phyloP scores from a whole-genome alignment of 495 filamentous ascomycete genomes.

The Penicillium dipodomyicola region DNA sequence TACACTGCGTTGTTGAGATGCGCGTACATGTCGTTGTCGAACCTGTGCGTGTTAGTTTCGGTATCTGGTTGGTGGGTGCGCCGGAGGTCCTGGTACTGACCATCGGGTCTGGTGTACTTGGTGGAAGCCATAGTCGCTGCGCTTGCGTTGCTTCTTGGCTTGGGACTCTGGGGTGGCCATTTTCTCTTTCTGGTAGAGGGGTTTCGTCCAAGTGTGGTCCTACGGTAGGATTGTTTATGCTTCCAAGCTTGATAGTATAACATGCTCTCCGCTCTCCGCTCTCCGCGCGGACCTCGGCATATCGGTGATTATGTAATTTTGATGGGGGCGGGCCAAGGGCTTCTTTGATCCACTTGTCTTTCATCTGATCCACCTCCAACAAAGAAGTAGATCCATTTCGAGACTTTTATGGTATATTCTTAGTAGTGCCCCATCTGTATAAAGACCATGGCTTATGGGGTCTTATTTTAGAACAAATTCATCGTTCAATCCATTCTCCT shows the following conservation, averaged over 20 bases:
- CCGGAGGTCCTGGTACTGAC: conserved; percentile 41
- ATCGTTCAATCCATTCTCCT: not conserved
- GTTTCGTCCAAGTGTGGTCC: not conserved
- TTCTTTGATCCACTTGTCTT: conserved; percentile 3
- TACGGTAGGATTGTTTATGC: not conserved
- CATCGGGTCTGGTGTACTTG: conserved; percentile 88
- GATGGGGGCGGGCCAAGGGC: not conserved
- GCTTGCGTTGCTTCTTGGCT: conserved; percentile 59
- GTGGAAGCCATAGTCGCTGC: conserved; percentile 74
- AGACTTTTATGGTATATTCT: not conserved
- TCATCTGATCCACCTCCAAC: conserved; percentile 9
- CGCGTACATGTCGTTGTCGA: conserved; percentile 94
- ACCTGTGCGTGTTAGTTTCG: conserved; percentile 47
- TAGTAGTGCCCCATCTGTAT: not conserved
- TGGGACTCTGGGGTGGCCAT: conserved; percentile 38
- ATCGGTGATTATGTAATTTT: conserved; percentile 24
- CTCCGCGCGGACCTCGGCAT: conserved; percentile 26
- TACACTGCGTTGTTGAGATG: conserved; percentile 86
- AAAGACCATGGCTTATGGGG: not conserved
- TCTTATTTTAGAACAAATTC: not conserved
- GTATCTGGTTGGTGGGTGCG: not conserved
- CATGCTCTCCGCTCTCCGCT: not conserved
- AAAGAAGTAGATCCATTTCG: not conserved
- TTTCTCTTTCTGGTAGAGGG: not conserved
- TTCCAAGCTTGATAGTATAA: not conserved